Conservation (phyloP, 495 filamentous ascomycete species). For the Aspergillus avenaceus region DNA sequence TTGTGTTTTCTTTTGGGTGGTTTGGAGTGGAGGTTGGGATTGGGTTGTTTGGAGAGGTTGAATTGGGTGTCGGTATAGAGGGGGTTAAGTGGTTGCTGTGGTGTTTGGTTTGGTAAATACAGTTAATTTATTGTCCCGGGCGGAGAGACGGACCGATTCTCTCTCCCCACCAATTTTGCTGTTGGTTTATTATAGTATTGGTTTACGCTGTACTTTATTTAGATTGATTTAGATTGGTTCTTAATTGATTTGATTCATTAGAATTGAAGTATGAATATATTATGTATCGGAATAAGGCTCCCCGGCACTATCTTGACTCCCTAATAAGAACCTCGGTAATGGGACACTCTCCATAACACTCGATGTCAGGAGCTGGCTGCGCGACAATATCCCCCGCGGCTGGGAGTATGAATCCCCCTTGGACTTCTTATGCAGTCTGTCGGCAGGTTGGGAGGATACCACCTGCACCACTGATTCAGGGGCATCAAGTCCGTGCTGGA, state of each 20-base stretch:
- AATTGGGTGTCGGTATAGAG: too few species aligned
- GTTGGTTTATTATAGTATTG: too few species aligned
- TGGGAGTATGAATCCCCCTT: conserved; percentile 8
- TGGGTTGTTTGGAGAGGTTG: not conserved
- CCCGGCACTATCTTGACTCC: conserved; percentile 43
- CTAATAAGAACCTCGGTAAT: conserved; percentile 35
- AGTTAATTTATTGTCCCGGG: not conserved
- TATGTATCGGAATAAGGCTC: conserved; percentile 34
- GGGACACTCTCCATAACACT: conserved; percentile 48
- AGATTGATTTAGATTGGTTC: too few species aligned
- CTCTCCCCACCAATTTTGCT: too few species aligned
- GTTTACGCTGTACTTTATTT: too few species aligned
- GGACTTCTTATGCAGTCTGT: conserved; percentile 18
- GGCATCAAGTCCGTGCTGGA: conserved; percentile 17
- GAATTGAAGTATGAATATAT: conserved; percentile 4
- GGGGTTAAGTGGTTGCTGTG: too few species aligned
- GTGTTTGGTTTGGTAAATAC: too few species aligned
- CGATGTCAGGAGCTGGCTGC: conserved; percentile 40
- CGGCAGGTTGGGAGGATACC: conserved; percentile 41
- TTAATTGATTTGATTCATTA: too few species aligned
- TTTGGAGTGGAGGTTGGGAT: not conserved
- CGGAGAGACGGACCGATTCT: not conserved
- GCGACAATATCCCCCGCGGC: conserved; percentile 22
- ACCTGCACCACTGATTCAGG: conserved; percentile 37
- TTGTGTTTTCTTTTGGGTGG: not conserved